Conservation (phyloP, 1,284 basidiomycete genomes). For the Xerocomus nothofagi region DNA sequence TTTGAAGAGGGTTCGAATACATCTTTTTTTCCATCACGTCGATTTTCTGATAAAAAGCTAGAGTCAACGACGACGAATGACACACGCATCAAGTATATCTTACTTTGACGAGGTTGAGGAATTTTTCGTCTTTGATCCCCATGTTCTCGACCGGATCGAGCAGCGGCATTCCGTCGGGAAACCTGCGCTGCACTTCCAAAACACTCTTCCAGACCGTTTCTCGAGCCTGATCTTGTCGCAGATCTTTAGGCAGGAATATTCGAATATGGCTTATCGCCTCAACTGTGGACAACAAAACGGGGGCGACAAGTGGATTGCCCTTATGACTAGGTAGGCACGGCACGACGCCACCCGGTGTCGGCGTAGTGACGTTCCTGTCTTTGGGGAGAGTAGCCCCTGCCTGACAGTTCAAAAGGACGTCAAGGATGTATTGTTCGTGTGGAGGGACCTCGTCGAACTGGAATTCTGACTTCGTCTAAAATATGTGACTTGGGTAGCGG, state of each 20-base stretch:
- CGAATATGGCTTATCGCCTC: conserved; percentile 87
- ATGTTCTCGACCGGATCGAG: conserved; percentile 95
- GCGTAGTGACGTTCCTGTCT: conserved; percentile 53
- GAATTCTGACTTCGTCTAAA: conserved; percentile 31
- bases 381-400: conserved; percentile 64
- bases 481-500: background rate
- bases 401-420: conserved; percentile 88
- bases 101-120: conserved; percentile 84
- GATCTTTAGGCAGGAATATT: conserved; percentile 87
- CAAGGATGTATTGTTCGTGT: conserved; percentile 91
- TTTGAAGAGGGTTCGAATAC: conserved; percentile 73
- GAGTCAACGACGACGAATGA: conserved; percentile 2
- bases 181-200: conserved; percentile 85
- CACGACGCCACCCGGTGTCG: conserved; percentile 67
- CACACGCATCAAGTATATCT: conserved; percentile 1
- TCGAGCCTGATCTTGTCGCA: conserved; percentile 74
- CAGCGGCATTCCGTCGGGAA: conserved; percentile 84
- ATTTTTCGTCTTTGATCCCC: conserved; percentile 94
- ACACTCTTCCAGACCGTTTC: conserved; percentile 90
- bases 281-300: conserved; percentile 86
- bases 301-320: conserved; percentile 85
- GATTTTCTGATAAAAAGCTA: conserved; percentile 67
- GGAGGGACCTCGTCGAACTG: conserved; percentile 67
- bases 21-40: conserved; percentile 82
- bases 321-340: conserved; percentile 73